Conservation (phyloP, 192 early-diverging fungal genomes). For the Allomyces javanicus region DNA sequence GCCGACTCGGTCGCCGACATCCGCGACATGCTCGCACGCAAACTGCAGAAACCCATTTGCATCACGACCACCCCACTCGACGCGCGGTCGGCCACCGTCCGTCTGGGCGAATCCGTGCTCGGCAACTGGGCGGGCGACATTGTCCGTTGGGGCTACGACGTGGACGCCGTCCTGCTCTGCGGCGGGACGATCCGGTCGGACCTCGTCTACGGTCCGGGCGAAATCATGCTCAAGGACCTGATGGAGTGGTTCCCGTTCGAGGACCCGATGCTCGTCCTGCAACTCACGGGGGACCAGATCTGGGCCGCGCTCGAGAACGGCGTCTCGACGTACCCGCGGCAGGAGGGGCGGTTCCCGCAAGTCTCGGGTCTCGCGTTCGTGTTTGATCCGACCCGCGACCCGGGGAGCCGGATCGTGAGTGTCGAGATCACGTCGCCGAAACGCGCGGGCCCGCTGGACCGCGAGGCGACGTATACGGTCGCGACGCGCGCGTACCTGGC, state of each 20-base stretch:
- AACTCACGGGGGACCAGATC: slow-evolving; percentile 36
- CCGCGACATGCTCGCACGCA: slow-evolving; percentile 19
- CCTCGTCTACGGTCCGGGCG: slow-evolving; percentile 25
- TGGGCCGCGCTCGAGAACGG: slow-evolving; percentile 41
- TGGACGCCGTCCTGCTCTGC: slow-evolving; percentile 23
- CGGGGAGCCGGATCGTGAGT: slow-evolving; percentile 18
- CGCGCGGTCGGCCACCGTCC: slow-evolving; percentile 31
- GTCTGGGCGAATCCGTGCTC: slow-evolving; percentile 36
- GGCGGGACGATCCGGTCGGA: slow-evolving; percentile 48
- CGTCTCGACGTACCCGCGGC: slow-evolving; percentile 41
- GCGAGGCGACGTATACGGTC: slow-evolving; percentile 23
- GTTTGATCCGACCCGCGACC: slow-evolving; percentile 28
- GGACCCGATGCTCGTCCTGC: slow-evolving; percentile 42
- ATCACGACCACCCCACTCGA: slow-evolving; percentile 29
- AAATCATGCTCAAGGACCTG: slow-evolving; percentile 36
- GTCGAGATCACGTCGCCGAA: background rate
- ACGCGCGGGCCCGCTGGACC: slow-evolving; percentile 17
- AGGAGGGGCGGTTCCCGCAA: slow-evolving; percentile 49
- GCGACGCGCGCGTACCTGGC: slow-evolving; percentile 44
- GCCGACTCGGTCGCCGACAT: slow-evolving; percentile 24
- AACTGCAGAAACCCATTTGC: slow-evolving; percentile 30
- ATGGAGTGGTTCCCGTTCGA: slow-evolving; percentile 48
- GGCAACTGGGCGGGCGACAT: slow-evolving; percentile 42
- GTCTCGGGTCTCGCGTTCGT: slow-evolving; percentile 37
- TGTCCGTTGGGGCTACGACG: slow-evolving; percentile 33